These are phyloP conservation scores for Quercus alba DNA, from an alignment of 306 rosid genomes.

Conservation along the genomic window DNA sequence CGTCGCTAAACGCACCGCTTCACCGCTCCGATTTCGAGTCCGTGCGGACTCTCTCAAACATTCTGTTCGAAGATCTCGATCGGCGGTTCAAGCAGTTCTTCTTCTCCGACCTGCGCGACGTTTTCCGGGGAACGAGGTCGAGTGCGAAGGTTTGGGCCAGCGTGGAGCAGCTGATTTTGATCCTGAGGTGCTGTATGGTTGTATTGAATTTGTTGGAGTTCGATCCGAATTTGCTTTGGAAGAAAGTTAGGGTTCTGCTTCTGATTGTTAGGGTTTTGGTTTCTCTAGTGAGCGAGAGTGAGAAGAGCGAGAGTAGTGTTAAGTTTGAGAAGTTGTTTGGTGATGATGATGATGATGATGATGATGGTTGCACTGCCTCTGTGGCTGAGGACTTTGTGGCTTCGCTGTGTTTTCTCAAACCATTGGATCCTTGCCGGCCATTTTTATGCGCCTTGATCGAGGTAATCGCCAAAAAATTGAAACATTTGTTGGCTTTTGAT, in stretches of 20 bases:
- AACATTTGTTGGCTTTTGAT: too few relatives aligned
- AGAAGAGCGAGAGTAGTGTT: constrained; percentile 8
- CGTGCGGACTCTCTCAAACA: constrained; percentile 26
- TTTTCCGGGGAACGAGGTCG: constrained; percentile 2
- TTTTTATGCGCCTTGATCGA: constrained; percentile 58
- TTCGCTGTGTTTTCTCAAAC: constrained; percentile 34
- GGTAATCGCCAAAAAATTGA: constrained; percentile 29
- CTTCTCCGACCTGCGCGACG: constrained; percentile 26
- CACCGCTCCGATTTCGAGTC: constrained; percentile 13
- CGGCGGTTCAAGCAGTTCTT: constrained; percentile 32
- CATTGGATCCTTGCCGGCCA: constrained; percentile 47
- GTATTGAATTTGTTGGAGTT: constrained; percentile 35
- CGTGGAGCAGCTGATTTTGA: constrained; percentile 40
- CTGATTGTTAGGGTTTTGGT: constrained; percentile 33
- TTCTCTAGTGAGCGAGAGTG: constrained; percentile 10
- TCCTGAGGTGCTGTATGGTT: constrained; percentile 59
- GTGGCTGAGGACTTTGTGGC: constrained; percentile 35
- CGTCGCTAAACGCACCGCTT: constrained; percentile 12
- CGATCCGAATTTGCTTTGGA: constrained; percentile 30
- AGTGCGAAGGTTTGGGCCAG: constrained; percentile 29
- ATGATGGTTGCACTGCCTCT: background rate
- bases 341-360: constrained; percentile 19
- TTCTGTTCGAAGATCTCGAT: constrained; percentile 48
- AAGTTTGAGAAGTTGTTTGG: constrained; percentile 37
- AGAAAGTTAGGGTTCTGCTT: constrained; percentile 36